Base-by-base conservation (phyloP, 1,139 yeast genomes). In the Lodderomyces parapsilosis region DNA sequence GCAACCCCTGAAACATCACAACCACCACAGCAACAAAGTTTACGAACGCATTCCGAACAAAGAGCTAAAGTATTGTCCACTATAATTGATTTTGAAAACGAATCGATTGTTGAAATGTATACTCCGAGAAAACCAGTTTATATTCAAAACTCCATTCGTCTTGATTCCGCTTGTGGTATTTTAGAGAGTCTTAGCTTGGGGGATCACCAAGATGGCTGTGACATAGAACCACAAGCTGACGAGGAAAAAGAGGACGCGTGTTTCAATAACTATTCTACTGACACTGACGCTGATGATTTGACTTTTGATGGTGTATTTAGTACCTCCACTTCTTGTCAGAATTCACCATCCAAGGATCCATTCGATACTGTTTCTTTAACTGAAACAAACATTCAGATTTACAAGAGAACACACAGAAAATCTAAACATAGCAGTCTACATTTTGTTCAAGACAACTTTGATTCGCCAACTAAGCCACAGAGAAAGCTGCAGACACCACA, bases 301-400 rank as follows among this genome's bases (percentile, higher is more conserved):
- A 11, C 52, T 54, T 35, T 57, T 55, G 18, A 58, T 50, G 15
- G 54, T 49, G 23, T 24, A 9, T 43, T 57, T 24, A 56, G 62
- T 38, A 23, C 51, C 20, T 57, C 62, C 37, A 60, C 64, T 6
- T 46, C 61, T 9, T 42, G 48, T 34, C 47, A 48, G 7, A 50
- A 52, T 17, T 44, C 47, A 38, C 38, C 45, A 11, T 40, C 39
- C 10, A 39, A 38, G 25, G 51, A 49, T 31, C 36, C 45, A 4
- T 47, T 52, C 11, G 52, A 49, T 6, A 42, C 45, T 8, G 54
- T 50, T 8, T 55, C 62, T 9, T 45, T 61, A 6, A 51, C 51
- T 7, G 58, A 60, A 38, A 58, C 64, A 5, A 54, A 57, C 40
- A 49, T 61, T 14, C 65, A 61, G 46, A 49, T 55, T 15, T 48